Evolutionary conservation across 2,329 filamentous ascomycete species (phyloP), one percentile per base, ranked within the genome.

Genomic region (Cytospora piceicola): DNA sequence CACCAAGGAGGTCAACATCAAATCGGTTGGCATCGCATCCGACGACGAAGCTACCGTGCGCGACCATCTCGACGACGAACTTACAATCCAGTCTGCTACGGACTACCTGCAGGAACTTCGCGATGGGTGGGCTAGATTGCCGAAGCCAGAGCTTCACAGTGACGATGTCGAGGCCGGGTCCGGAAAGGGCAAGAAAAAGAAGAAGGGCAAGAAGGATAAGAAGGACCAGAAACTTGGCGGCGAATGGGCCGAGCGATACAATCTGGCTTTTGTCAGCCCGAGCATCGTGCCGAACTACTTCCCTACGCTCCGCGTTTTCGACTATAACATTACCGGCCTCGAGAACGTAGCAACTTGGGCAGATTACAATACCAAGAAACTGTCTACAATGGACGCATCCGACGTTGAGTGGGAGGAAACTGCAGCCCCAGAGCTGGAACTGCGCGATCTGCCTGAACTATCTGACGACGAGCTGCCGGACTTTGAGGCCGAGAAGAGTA

Each of bases 281-380:
- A 98, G 94, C 74, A 82, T 99, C 46, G 92, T 98, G 11, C 95
- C 94, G 8, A 97, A 95, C 74, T 96, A 93, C 77, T 95, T 94
- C 70, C 95, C 94, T 0, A 93, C 91, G 0, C 78, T 97, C 36
- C 87, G 94, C n/a, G 85, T 99, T n/a, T 82, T 94, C 69, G 92
- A 97, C 73, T 99, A 98, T 81, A 98, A 99, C 75, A 92, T 92
- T 63, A 91, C 83, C 0, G 92, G 93, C 0, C 75, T 97, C 4
- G 90, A 93, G 69, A 73, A 86, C 61, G 71, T 75, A 0, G 73
- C 78, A 1, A 76, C 81, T 1, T 87, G 85, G 84, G 69, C 72
- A 1, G 80, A 81, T 58, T 73, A 32, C 53, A 49, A 66, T 27
- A 42, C 67, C 32, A n/a, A 71, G 42, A 17, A 64, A 64, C n/a